Conservation (phyloP, 192 early-diverging fungal genomes). For the Coemansia sp. region DNA sequence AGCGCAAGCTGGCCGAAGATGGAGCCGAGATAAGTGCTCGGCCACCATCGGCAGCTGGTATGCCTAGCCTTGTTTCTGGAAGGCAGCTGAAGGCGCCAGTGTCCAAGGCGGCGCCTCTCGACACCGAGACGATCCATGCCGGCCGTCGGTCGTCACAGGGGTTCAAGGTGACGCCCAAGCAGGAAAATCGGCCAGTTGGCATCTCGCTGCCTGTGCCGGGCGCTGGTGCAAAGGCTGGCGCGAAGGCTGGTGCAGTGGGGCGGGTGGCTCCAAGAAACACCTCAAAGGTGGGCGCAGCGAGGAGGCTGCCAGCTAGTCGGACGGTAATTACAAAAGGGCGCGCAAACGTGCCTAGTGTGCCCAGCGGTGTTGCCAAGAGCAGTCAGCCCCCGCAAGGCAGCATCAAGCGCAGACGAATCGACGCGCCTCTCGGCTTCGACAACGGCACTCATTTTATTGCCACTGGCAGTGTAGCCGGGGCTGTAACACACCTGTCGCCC, state of each 20-base stretch:
- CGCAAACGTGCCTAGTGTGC: not conserved
- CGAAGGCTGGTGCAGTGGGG: too few relatives aligned
- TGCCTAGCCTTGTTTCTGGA: constrained; percentile 1
- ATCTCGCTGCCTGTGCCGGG: not conserved
- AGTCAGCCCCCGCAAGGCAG: constrained; percentile 19
- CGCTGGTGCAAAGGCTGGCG: not conserved
- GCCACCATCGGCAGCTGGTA: not conserved
- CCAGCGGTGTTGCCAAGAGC: not conserved
- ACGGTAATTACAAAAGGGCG: constrained; percentile 36
- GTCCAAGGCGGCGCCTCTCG: not conserved
- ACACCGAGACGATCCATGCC: constrained; percentile 22
- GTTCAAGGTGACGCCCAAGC: constrained; percentile 41
- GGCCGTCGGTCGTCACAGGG: constrained; percentile 48
- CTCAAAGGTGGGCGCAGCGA: constrained; percentile 13
- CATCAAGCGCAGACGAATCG: constrained; percentile 32
- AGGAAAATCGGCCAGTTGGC: constrained; percentile 5
- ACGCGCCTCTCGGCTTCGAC: not conserved
- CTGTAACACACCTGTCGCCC: not conserved
- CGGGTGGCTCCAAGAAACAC: constrained; percentile 15
- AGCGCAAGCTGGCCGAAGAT: constrained; percentile 29
- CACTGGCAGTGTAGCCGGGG: not conserved
- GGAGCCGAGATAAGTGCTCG: not conserved
- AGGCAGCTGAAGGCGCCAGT: constrained; percentile 20
- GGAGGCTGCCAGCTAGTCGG: constrained; percentile 34
- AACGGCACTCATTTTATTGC: not conserved